Conservation (phyloP, 352 stramenopile genomes). For the Phytophthora sojae region DNA sequence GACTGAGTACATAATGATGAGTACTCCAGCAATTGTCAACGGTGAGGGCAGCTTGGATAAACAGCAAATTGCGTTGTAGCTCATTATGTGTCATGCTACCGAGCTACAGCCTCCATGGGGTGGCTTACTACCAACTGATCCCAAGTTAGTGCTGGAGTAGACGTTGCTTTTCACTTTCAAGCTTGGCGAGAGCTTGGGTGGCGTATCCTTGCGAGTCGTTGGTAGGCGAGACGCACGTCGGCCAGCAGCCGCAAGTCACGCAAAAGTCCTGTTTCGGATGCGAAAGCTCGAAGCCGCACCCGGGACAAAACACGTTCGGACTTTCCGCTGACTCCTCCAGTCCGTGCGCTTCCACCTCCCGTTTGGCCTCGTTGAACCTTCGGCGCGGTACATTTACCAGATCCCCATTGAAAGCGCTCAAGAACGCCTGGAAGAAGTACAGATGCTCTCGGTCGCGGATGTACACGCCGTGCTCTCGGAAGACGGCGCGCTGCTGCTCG, state of each 20-base stretch:
- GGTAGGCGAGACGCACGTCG: slow-evolving; percentile 55
- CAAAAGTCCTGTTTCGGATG: slow-evolving; percentile 59
- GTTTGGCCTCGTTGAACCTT: slow-evolving; percentile 25
- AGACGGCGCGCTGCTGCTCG: slow-evolving; percentile 38
- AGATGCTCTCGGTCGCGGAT: slow-evolving; percentile 75
- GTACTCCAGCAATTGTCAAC: too few relatives aligned
- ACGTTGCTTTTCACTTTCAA: slow-evolving; percentile 42
- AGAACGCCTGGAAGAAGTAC: slow-evolving; percentile 74
- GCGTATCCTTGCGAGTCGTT: slow-evolving; percentile 66
- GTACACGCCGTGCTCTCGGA: slow-evolving; percentile 53
- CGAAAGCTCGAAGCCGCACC: slow-evolving; percentile 54
- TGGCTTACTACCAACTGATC: too few relatives aligned
- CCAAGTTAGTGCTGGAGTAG: slow-evolving; percentile 11
- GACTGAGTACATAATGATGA: too few relatives aligned
- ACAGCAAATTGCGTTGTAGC: too few relatives aligned
- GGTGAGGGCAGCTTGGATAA: too few relatives aligned
- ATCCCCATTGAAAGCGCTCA: slow-evolving; percentile 57
- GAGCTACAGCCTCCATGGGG: too few relatives aligned
- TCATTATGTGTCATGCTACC: too few relatives aligned
- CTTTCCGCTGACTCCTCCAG: slow-evolving; percentile 42
- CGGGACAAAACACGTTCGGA: slow-evolving; percentile 61
- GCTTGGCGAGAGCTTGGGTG: slow-evolving; percentile 50
- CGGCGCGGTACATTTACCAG: slow-evolving; percentile 53
- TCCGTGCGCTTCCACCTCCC: slow-evolving; percentile 47
- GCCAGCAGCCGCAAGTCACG: slow-evolving; percentile 75